Conservation (phyloP, 768 basidiomycete genomes). For the Cubamyces sp. region DNA sequence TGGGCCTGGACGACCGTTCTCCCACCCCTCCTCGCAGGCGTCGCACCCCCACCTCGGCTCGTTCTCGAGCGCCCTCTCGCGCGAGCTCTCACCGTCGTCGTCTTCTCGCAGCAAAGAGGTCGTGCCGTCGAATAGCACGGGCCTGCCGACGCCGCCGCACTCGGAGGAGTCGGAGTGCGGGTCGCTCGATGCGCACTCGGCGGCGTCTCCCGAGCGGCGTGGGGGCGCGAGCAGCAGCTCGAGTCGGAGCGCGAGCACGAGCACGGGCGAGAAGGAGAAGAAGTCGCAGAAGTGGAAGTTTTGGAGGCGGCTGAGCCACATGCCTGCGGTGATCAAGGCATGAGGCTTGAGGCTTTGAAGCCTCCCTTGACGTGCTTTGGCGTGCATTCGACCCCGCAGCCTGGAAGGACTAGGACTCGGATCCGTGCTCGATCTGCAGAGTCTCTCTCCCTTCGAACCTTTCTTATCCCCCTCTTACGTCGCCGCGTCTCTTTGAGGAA, state of each 20-base stretch:
- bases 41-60: background rate
- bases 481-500: too few species aligned
- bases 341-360: background rate
- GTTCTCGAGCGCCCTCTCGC: constrained; percentile 1
- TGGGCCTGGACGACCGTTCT: background rate
- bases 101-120: background rate
- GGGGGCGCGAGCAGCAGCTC: background rate
- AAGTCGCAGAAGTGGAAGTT: constrained; percentile 19
- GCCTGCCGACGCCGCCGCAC: constrained; percentile 37
- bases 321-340: constrained; percentile 14
- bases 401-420: too few species aligned
- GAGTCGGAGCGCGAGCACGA: background rate
- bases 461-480: too few species aligned
- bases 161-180: constrained; percentile 29
- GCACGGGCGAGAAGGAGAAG: background rate
- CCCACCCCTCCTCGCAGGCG: background rate
- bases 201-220: background rate
- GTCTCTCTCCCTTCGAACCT: too few species aligned
- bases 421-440: too few species aligned
- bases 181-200: background rate
- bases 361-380: background rate
- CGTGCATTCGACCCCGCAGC: background rate
- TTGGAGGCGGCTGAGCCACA: constrained; percentile 16
- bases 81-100: constrained; percentile 1
- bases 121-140: background rate